A percentile compares a stretch with the other conserved stretches of the same genome.
phyloP scores from a whole-genome alignment of 2,329 filamentous ascomycete species.

The Raffaelea arxii region DNA sequence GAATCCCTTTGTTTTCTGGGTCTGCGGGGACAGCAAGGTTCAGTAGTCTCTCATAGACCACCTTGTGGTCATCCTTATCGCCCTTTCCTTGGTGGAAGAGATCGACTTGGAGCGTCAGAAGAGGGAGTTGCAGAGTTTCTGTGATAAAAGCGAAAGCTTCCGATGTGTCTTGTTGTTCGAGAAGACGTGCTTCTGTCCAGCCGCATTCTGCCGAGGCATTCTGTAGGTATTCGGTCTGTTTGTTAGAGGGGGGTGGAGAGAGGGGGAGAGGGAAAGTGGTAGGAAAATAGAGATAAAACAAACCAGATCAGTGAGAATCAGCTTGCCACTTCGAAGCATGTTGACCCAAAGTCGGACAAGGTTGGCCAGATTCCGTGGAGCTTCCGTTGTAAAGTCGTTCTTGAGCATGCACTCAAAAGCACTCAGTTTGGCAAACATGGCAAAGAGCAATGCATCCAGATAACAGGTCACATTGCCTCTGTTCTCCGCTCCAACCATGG shows the following conservation, averaged over 20 bases:
- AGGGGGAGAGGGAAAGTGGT: neutral
- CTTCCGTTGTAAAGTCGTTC: constrained; percentile 63
- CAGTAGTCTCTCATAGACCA: constrained; percentile 81
- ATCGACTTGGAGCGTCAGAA: constrained; percentile 87
- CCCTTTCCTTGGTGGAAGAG: constrained; percentile 81
- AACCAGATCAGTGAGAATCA: constrained; percentile 79
- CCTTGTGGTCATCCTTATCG: constrained; percentile 83
- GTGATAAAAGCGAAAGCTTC: constrained; percentile 95
- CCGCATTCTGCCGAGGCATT: constrained; percentile 75
- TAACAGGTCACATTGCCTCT: constrained; percentile 86
- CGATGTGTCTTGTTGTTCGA: constrained; percentile 89
- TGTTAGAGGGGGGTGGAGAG: neutral
- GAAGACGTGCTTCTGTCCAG: constrained; percentile 67
- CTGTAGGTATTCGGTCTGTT: constrained; percentile 43
- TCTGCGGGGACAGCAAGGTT: constrained; percentile 84
- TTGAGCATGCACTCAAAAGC: constrained; percentile 92
- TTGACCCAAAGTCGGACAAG: constrained; percentile 88
- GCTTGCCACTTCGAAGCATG: constrained; percentile 70
- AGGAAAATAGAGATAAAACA: neutral
- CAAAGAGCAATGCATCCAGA: constrained; percentile 80
- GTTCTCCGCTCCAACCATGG: constrained; percentile 79
- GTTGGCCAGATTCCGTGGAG: constrained; percentile 62
- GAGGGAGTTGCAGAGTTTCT: constrained; percentile 74
- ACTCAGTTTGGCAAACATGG: constrained; percentile 87
- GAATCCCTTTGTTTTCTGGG: constrained; percentile 59